Evolutionary conservation across 2,329 filamentous ascomycete species (phyloP), one percentile per base, ranked within the genome.

Genomic region (Epichloe typhina): DNA sequence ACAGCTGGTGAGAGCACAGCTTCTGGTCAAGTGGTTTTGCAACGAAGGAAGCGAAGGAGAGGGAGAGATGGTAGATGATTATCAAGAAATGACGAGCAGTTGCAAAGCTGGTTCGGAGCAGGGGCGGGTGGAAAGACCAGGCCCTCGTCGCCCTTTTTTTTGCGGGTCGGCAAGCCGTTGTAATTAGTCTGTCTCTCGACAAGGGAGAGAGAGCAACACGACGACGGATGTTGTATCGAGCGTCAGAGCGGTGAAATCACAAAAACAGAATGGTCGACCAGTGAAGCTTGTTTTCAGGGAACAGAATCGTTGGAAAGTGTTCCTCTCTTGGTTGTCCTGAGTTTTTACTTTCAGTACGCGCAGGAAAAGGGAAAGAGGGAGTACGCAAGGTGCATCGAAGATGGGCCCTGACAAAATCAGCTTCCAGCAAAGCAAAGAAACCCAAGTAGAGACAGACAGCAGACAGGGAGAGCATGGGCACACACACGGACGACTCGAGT

Each of bases 61-160:
- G 23, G 37, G 35, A 51, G 40, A 41, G 36, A 51, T 21, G 39
- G 8, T n/a, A 37, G 40, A 17, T 19, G 31, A 43, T 44, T 23
- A 46, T 49, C 40, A 42, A 48, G 49, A 51, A 26, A 35, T 53
- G 38, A 43, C 40, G 19, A 51, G 41, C 41, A 48, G 31, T 26
- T 26, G 36, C 46, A 35, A 37, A 50, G 40, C 41, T 49, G 42
- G 51, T 33, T 33, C 43, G 23, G 31, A 42, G 42, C 36, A 46
- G 46, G 46, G 45, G 39, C 39, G 45, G n/a, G 41, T 36, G 42
- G 37, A 46, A 47, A 37, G 47, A 45, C 42, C n/a, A 47, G 46
- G 46, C 21, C 44, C 35, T 44, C 35, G 42, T 52, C 39, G 52
- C 38, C 50, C 50, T 52, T 47, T 50, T 50, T 50, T 49, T 48